Base-by-base conservation (phyloP, 2,329 filamentous ascomycete genomes). In the Juglanconis juglandina region DNA sequence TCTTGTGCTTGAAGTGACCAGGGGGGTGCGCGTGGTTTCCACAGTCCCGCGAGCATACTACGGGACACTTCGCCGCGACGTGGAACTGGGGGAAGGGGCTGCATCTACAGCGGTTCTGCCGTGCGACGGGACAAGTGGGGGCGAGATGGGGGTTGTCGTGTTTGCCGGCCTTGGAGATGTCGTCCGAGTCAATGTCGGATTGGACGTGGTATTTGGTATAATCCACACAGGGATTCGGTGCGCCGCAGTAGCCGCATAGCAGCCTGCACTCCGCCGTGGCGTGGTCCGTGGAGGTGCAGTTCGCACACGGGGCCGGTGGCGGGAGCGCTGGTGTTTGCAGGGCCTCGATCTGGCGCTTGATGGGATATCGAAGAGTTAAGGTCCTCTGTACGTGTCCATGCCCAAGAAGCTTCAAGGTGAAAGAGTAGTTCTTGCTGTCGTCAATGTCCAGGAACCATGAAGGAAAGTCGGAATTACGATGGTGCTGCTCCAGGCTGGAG, bases 51-150 rank as follows among this genome's bases (percentile, higher is more conserved):
- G 68, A 72, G 64, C 74, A 77, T 3, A 66, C 64, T 4, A 74
- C 58, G n/a, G 62, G 59, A 61, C 75, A 77, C 3, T 67, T 58
- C 3, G 61, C 63, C 14, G 70, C 70, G 14, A 68, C 66, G 62
- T 77, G 75, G 46, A 65, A 72, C 42, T 72, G 70, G 1, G 76
- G 75, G 59, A 76, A 77, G 1, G 73, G 68, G 33, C 62, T 53
- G 64, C 75, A 76, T 65, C 76, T 76, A 64, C 76, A 77, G 24
- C 73, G 69, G 61, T 73, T 73, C 4, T 63, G 64, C n/a, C 54
- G 62, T 48, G 72, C 65, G 10, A 73, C 63, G 7, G 69, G 63
- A 58, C 75, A 77, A 5, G 63, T 47, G 5, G 61, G 60, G 4
- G 69, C 69, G 14, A 59, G 63, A 59, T 77, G 74, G 14, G 53